Percentiles rank a stretch among this genome's conserved stretches.
These are phyloP conservation scores for Rhizopogon rudus DNA, from an alignment of 768 basidiomycete species.

Conservation along the genomic window DNA sequence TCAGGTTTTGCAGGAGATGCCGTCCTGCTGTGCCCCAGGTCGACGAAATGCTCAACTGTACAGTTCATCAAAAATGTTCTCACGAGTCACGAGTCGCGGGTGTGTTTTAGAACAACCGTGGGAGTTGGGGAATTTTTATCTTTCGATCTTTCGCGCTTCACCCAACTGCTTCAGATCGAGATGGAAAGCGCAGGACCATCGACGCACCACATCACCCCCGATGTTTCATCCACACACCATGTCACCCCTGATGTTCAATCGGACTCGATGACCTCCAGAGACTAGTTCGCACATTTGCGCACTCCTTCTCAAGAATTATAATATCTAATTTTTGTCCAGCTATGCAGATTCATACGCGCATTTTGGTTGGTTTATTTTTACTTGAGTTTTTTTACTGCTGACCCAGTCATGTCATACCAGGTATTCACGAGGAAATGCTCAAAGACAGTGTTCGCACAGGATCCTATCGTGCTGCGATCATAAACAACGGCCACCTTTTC, in stretches of 20 bases:
- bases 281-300: conserved; percentile 64
- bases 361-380: conserved; percentile 56
- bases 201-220: conserved; percentile 7
- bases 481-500: conserved; percentile 94
- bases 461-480: conserved; percentile 91
- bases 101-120: conserved; percentile 1
- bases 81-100: neutral
- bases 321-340: conserved; percentile 41
- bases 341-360: conserved; percentile 97
- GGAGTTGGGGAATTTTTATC: neutral
- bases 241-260: conserved; percentile 4
- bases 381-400: neutral
- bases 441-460: conserved; percentile 95
- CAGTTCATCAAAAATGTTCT: neutral
- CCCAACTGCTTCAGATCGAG: conserved; percentile 4
- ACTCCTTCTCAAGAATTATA: conserved; percentile 27
- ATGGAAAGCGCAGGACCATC: conserved; percentile 29
- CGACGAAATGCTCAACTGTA: neutral
- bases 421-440: conserved; percentile 99
- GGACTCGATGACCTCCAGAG: conserved; percentile 75
- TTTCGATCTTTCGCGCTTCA: neutral
- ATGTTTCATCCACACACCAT: conserved; percentile 9
- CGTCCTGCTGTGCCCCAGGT: too few species aligned
- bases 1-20: too few species aligned
- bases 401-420: conserved; percentile 33